phyloP scores from a whole-genome alignment of 257 asterid species.

The Solanum pimpinellifolium region DNA sequence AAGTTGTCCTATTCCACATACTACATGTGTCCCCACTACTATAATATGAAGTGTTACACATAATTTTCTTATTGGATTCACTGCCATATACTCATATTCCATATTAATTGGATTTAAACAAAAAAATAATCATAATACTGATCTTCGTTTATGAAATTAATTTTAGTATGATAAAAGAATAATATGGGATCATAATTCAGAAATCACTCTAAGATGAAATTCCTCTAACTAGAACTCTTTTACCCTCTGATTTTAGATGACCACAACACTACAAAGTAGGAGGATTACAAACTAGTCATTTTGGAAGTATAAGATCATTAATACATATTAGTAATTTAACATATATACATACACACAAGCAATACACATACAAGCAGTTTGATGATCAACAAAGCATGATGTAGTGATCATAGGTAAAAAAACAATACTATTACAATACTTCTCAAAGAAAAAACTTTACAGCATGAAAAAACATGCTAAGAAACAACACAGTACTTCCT shows the following conservation, averaged over 20 bases:
- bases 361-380: not conserved
- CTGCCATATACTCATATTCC: not conserved
- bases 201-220: not conserved
- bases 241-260: not conserved
- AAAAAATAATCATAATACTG: not conserved
- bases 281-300: not conserved
- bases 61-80: not conserved
- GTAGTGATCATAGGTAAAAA: not conserved
- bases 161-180: not conserved
- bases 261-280: not conserved
- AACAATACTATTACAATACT: not conserved
- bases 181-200: not conserved
- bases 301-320: not conserved
- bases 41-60: not conserved
- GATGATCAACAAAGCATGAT: not conserved
- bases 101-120: not conserved
- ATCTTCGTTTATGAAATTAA: not conserved
- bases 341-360: not conserved
- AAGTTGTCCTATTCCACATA: not conserved
- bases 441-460: not conserved
- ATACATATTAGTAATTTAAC: not conserved
- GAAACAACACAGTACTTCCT: not conserved
- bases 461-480: not conserved
- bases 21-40: not conserved
- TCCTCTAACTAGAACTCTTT: not conserved